phyloP scores from a whole-genome alignment of 2,329 filamentous ascomycete species.

The Colletotrichum sp. region DNA sequence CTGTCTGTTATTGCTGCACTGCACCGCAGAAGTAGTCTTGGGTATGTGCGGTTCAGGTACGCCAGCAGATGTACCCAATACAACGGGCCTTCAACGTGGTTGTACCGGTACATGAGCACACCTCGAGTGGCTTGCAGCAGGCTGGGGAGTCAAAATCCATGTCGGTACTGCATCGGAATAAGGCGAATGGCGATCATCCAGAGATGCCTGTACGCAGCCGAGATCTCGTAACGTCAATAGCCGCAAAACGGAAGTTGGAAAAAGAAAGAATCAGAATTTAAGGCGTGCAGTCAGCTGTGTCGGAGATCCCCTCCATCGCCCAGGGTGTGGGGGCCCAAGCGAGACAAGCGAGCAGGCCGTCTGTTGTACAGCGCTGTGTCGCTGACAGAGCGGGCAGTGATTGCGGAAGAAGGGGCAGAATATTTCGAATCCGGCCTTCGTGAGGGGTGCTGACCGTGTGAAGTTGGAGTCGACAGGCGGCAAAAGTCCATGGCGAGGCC shows the following conservation, averaged over 20 bases:
- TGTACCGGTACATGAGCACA: background rate
- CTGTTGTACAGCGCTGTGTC: background rate
- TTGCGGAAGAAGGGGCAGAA: background rate
- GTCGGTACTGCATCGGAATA: slow-evolving; percentile 7
- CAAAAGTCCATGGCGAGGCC: background rate
- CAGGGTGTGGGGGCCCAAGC: background rate
- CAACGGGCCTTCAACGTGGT: background rate
- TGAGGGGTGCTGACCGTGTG: background rate
- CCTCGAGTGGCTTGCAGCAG: background rate
- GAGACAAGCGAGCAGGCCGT: background rate
- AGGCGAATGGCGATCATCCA: slow-evolving; percentile 6
- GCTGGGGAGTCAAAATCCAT: background rate
- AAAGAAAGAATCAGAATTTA: background rate
- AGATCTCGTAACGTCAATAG: background rate
- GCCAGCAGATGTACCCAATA: background rate
- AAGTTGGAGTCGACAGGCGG: background rate
- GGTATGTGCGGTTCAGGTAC: background rate
- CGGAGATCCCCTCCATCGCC: background rate
- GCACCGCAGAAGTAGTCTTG: background rate
- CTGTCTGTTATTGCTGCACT: background rate
- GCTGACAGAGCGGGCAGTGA: background rate
- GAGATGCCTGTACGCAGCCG: background rate
- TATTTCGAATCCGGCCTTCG: background rate
- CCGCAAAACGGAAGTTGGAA: background rate
- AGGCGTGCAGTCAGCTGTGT: background rate